Percentiles rank a stretch among this genome's conserved stretches.
Evolutionary conservation across 331 rosid species (phyloP).

Genomic region (Pyracantha coccinea): DNA sequence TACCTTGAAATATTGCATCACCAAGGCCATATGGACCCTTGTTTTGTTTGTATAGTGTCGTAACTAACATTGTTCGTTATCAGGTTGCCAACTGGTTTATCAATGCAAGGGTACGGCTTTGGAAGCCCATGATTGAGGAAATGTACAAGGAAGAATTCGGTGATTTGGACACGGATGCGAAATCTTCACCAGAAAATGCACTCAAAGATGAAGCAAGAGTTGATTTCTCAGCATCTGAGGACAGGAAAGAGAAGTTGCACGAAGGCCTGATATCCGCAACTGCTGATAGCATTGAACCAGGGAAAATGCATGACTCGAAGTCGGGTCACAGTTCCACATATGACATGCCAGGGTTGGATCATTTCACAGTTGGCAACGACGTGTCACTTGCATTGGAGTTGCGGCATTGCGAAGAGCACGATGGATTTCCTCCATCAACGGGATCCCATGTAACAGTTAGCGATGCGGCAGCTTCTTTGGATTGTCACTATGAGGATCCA

Average conservation of each 20-base stretch:
- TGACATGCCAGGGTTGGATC: slow-evolving; percentile 46
- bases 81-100: slow-evolving; percentile 96
- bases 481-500: slow-evolving; percentile 49
- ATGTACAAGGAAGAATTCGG: slow-evolving; percentile 88
- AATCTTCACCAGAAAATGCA: slow-evolving; percentile 47
- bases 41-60: neutral
- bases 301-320: slow-evolving; percentile 21
- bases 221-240: slow-evolving; percentile 29
- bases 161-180: slow-evolving; percentile 53
- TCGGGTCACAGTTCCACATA: slow-evolving; percentile 23
- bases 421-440: slow-evolving; percentile 36
- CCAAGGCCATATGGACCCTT: too few species aligned
- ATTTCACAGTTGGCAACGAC: slow-evolving; percentile 42
- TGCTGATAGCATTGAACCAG: slow-evolving; percentile 16
- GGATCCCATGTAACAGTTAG: slow-evolving; percentile 31
- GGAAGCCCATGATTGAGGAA: slow-evolving; percentile 99
- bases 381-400: slow-evolving; percentile 82
- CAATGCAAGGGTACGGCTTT: slow-evolving; percentile 80
- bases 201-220: slow-evolving; percentile 25
- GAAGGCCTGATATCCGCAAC: slow-evolving; percentile 18
- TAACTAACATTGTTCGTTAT: neutral
- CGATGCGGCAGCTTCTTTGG: slow-evolving; percentile 40
- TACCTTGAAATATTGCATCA: neutral
- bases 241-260: slow-evolving; percentile 39
- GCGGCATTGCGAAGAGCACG: slow-evolving; percentile 58